Evolutionary conservation across 805 yeast species (phyloP).

Genomic region (Metschnikowia lochheadii): DNA sequence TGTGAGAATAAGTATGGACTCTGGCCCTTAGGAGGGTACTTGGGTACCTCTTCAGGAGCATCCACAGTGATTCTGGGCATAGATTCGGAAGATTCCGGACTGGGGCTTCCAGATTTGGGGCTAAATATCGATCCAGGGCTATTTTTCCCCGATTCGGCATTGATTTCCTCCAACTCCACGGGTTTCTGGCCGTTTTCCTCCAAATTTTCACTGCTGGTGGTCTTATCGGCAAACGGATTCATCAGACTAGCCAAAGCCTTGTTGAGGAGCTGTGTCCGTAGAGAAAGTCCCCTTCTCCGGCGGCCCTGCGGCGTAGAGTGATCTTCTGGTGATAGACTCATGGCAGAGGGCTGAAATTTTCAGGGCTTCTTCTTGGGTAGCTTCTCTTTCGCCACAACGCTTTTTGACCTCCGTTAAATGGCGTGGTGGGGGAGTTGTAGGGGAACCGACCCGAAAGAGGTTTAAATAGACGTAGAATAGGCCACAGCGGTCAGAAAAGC

Average conservation of each 20-base stretch:
- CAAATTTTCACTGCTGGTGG: slow-evolving; percentile 7
- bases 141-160: background rate
- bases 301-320: slow-evolving; percentile 21
- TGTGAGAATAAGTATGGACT: slow-evolving; percentile 6
- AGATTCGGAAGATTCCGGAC: background rate
- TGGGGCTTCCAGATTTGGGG: slow-evolving; percentile 2
- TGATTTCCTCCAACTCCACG: slow-evolving; percentile 7
- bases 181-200: slow-evolving; percentile 9
- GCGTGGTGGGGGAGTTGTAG: background rate
- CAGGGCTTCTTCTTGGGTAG: background rate
- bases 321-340: slow-evolving; percentile 1
- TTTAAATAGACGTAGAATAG: background rate
- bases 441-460: background rate
- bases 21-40: background rate
- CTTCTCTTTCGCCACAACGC: background rate
- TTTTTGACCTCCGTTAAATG: background rate
- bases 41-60: background rate
- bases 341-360: background rate
- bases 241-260: slow-evolving; percentile 27
- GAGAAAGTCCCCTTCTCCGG: slow-evolving; percentile 61
- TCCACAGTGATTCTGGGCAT: slow-evolving; percentile 9
- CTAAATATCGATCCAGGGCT: no score
- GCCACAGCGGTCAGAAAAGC: background rate
- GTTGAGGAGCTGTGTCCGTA: slow-evolving; percentile 62
- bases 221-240: slow-evolving; percentile 21